Percentiles rank a stretch among this genome's conserved stretches.
These are phyloP conservation scores for Fusarium chaquense DNA, from an alignment of 2,329 filamentous ascomycete genomes.

Conservation along the genomic window DNA sequence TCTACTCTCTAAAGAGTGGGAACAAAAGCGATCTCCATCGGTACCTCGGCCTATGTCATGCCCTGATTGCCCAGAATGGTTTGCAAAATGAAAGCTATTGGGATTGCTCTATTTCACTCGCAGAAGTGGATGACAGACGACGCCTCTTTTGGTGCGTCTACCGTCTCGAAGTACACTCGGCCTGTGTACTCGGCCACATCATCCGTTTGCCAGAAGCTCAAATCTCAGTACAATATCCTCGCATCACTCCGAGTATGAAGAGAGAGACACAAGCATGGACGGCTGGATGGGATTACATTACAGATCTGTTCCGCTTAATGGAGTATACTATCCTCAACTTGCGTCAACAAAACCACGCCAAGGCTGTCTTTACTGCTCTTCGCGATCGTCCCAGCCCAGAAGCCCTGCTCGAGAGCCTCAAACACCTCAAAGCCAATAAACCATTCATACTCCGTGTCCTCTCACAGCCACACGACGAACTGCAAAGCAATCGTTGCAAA, in stretches of 20 bases:
- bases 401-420: not conserved
- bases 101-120: not conserved
- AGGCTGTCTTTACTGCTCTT: not conserved
- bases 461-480: not conserved
- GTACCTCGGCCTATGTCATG: constrained; percentile 7
- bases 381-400: not conserved
- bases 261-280: constrained; percentile 4
- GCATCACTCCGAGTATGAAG: constrained; percentile 7
- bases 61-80: not conserved
- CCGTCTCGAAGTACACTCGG: not conserved
- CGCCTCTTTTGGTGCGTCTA: constrained; percentile 4
- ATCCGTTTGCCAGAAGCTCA: not conserved
- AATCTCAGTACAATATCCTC: not conserved
- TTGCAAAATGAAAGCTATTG: not conserved
- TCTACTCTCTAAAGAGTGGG: not conserved
- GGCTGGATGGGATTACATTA: constrained; percentile 8
- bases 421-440: not conserved
- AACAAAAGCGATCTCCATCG: not conserved
- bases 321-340: not conserved
- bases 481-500: not conserved
- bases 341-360: not conserved
- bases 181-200: not conserved
- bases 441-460: not conserved
- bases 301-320: not conserved
- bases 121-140: not conserved